These are phyloP conservation scores for Begonia fuchsioides DNA, from an alignment of 306 rosid genomes.

Conservation along the genomic window DNA sequence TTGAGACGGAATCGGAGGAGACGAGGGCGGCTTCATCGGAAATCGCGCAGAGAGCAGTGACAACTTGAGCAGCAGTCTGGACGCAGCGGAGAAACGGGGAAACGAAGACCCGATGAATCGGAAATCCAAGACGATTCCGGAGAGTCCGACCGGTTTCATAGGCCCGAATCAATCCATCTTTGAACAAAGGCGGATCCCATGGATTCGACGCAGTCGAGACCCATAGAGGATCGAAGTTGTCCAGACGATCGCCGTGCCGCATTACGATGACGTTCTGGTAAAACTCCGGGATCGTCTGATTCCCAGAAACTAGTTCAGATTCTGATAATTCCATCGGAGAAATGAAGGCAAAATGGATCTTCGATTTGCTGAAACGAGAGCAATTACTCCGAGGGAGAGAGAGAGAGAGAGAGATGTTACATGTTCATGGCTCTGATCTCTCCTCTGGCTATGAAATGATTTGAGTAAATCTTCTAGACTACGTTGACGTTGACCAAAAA, in stretches of 20 bases:
- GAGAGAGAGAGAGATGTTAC: too few relatives aligned
- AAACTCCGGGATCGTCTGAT: conserved; percentile 3
- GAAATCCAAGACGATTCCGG: conserved; percentile 26
- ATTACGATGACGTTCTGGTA: conserved; percentile 71
- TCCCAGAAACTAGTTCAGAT: background rate
- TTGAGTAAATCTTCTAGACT: too few relatives aligned
- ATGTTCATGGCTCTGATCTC: too few relatives aligned
- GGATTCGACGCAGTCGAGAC: conserved; percentile 32
- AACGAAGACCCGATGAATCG: conserved; percentile 53
- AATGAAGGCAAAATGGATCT: background rate
- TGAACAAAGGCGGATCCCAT: conserved; percentile 65
- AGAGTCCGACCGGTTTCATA: conserved; percentile 41
- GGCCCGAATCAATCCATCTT: conserved; percentile 47
- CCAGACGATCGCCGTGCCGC: conserved; percentile 96
- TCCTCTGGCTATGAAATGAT: too few relatives aligned
- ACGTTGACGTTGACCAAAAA: too few relatives aligned
- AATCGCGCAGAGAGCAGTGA: conserved; percentile 38
- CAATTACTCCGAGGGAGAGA: background rate
- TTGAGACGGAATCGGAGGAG: conserved; percentile 15
- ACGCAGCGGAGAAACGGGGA: conserved; percentile 90
- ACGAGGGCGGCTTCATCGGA: conserved; percentile 12
- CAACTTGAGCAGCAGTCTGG: conserved; percentile 57
- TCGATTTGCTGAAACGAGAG: background rate
- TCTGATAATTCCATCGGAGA: conserved; percentile 19
- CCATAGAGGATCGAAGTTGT: conserved; percentile 50